Percentiles rank a stretch among this genome's conserved stretches.
phyloP scores from a whole-genome alignment of 768 basidiomycete genomes.

The Kwoniella shandongensis region DNA sequence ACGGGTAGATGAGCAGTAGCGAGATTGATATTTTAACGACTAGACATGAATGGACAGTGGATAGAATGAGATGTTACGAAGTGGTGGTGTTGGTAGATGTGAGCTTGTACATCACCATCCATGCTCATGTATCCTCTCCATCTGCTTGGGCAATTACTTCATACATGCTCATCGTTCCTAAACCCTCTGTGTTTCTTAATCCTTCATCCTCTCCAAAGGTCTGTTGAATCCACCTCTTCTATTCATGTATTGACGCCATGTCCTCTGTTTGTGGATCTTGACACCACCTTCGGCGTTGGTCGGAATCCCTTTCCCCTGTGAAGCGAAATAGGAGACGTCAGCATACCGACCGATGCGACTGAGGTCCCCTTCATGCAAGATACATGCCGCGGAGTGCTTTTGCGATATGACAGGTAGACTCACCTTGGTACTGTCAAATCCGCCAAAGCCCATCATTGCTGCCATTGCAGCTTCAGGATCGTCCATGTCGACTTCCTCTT shows the following conservation, averaged over 20 bases:
- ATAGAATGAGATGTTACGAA: too few relatives aligned
- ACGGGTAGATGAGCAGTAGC: neutral
- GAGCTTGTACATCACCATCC: too few relatives aligned
- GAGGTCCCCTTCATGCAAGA: neutral
- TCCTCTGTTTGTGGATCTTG: conserved; percentile 65
- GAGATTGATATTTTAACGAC: too few relatives aligned
- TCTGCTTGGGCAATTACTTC: too few relatives aligned
- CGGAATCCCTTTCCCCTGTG: conserved; percentile 62
- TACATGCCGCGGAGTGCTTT: conserved; percentile 8
- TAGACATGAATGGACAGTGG: too few relatives aligned
- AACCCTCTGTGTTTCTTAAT: too few relatives aligned
- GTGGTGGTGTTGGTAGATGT: too few relatives aligned
- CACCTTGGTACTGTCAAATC: conserved; percentile 90
- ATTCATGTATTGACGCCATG: conserved; percentile 99
- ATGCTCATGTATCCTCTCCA: too few relatives aligned
- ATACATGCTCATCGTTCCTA: too few relatives aligned
- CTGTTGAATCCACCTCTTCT: conserved; percentile 61
- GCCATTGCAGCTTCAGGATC: conserved; percentile 59
- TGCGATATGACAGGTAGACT: conserved; percentile 12
- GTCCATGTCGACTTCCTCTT: conserved; percentile 17
- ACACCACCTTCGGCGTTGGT: conserved; percentile 47
- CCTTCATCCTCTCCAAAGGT: conserved; percentile 95
- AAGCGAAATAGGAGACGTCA: conserved; percentile 35
- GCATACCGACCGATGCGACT: neutral
- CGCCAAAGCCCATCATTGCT: conserved; percentile 89